phyloP scores from a whole-genome alignment of 164 flowering plant genomes.

The Vitis rupestris region DNA sequence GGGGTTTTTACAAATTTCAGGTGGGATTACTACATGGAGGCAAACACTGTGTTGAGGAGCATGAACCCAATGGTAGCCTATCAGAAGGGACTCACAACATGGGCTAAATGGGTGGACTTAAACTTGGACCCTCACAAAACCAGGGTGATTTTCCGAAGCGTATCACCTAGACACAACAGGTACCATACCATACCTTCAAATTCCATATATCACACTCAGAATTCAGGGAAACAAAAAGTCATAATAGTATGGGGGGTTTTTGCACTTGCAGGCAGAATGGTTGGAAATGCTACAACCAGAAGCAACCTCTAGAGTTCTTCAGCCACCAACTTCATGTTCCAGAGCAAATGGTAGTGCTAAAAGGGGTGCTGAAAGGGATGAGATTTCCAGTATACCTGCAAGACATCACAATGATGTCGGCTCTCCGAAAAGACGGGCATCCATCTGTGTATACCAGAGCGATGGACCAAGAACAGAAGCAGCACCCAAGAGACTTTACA shows the following conservation, averaged over 20 bases:
- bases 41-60: constrained; percentile 33
- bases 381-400: constrained; percentile 71
- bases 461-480: constrained; percentile 33
- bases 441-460: constrained; percentile 63
- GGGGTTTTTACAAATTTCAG: constrained; percentile 27
- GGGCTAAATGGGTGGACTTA: constrained; percentile 87
- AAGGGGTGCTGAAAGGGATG: constrained; percentile 63
- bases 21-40: constrained; percentile 82
- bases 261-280: constrained; percentile 57
- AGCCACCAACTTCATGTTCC: constrained; percentile 45
- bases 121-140: constrained; percentile 64
- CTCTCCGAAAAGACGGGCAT: constrained; percentile 75
- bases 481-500: constrained; percentile 15
- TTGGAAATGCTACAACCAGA: constrained; percentile 77
- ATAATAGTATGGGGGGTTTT: not conserved
- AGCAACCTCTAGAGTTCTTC: constrained; percentile 45
- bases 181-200: constrained; percentile 5
- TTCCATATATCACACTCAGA: too few relatives aligned
- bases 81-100: constrained; percentile 70
- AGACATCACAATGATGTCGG: constrained; percentile 70
- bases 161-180: constrained; percentile 89
- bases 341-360: constrained; percentile 43
- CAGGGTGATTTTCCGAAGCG: constrained; percentile 67
- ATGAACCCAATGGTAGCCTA: constrained; percentile 86
- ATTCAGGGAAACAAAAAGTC: too few relatives aligned